Base-by-base conservation (phyloP, 1,284 basidiomycete genomes). In the Abortiporus biennis region DNA sequence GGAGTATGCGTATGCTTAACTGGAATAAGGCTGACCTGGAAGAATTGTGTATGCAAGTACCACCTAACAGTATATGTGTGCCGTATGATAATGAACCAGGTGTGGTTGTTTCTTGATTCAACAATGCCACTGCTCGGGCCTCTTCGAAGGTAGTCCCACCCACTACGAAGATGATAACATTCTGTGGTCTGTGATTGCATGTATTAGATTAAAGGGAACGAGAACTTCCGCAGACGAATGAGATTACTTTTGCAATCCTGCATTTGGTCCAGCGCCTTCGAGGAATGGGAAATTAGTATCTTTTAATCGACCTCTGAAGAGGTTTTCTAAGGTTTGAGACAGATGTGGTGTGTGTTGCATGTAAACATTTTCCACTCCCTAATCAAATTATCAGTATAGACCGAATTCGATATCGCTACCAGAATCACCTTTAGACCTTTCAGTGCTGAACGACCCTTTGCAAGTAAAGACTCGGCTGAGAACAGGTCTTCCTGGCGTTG, bases 341-440 rank as follows among this genome's bases (percentile, higher is more conserved):
- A 99, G 70, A 62, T 96, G 93, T 6, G 96, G 96, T 12, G 85
- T 86, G 57, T 99, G 96, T 57, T 99, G 96, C 43, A 94, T 99
- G 59, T 98, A 99, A 6, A 99, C 95, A 56, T 99, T 99, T 63
- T 99, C 96, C 4, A 99, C 96, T 5, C 96, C 96, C 86, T 92
- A 44, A 9, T 15, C 25, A 27, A 20, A 13, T 6, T 6, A n/a
- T 25, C 8, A 39, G 19, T 13, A 9, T 9, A 16, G n/a, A 39
- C 27, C 9, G 36, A 30, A 15, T 30, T 2, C 33, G 22, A 24
- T 25, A 29, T n/a, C 8, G 32, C 12, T 17, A 11, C 27, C 37
- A 17, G 21, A 2, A 34, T 49, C 62, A 88, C 89, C 72, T 97
- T 97, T 43, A 99, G 69, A 1, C 96, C 96, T 60, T 97, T 97